Evolutionary conservation across 345 rosid species (phyloP), one percentile per base, ranked within the genome.

Genomic region (Eucalyptus pumila): DNA sequence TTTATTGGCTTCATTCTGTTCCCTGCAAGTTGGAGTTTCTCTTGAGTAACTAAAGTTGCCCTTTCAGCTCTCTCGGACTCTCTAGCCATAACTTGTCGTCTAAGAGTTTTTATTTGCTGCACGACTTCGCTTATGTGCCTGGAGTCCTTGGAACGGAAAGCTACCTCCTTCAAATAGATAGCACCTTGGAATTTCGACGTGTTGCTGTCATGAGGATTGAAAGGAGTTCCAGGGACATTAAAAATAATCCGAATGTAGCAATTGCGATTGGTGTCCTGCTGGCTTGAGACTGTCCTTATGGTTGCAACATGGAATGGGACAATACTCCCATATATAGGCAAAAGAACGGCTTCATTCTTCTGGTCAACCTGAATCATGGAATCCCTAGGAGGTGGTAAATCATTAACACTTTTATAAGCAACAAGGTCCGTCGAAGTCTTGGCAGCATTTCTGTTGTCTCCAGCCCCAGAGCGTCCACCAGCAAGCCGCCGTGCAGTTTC

Each of bases 401-500:
- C 99, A 56, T 97, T 96, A 83, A 97, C 94, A 83, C 92, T 96
- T 94, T 98, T 98, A 92, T 97, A 98, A 21, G 98, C 98, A 89
- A 95, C 87, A 92, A 96, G 92, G 91, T 98, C 99, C 58, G 95
- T 88, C 3, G 96, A 93, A 80, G 94, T 91, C 92, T 92, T 97
- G 11, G 92, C 90, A 91, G 93, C 56, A 88, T 93, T 90, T n/a
- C 97, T 93, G 92, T 89, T 93, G 87, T 96, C 96, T 90, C 95
- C 96, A 4, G 93, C 87, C 60, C 95, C 95, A 23, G 88, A 88
- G 5, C 95, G 96, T 50, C 88, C 98, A 89, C 98, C 99, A 88
- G 98, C 98, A 92, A 98, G 99, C 89, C 99, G 92, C 90, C 99
- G 90, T 8, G 98, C 98, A 87, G 98, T 98, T 92, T 98, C 99